Percentiles rank a stretch among this genome's conserved stretches.
Conservation (phyloP, 2,329 filamentous ascomycete genomes). For the Thelonectria rubi region DNA sequence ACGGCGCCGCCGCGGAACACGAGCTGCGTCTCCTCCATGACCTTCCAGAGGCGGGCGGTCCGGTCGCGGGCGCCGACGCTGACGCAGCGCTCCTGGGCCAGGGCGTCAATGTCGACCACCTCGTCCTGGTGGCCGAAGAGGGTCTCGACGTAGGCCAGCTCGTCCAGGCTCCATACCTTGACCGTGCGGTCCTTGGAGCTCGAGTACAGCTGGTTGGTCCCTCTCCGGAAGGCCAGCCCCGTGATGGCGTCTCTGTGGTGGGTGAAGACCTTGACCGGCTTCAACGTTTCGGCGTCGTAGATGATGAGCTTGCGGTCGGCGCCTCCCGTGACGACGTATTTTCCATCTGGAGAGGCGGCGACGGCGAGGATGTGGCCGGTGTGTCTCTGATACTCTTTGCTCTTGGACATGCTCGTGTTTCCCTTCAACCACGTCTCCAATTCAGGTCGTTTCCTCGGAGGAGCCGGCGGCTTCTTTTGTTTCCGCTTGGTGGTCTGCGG, state of each 20-base stretch:
- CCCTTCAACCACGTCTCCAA: slow-evolving; percentile 71
- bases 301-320: slow-evolving; percentile 85
- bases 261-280: slow-evolving; percentile 83
- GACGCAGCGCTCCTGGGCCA: slow-evolving; percentile 87
- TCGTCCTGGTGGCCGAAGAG: slow-evolving; percentile 96
- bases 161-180: slow-evolving; percentile 93
- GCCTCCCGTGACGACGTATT: slow-evolving; percentile 90
- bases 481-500: slow-evolving; percentile 67
- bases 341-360: slow-evolving; percentile 87
- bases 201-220: slow-evolving; percentile 92
- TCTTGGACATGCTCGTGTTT: slow-evolving; percentile 65
- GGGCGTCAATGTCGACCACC: slow-evolving; percentile 83
- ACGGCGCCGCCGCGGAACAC: slow-evolving; percentile 88
- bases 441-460: slow-evolving; percentile 68
- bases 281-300: slow-evolving; percentile 83
- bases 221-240: slow-evolving; percentile 83
- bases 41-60: slow-evolving; percentile 94
- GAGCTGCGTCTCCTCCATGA: slow-evolving; percentile 92
- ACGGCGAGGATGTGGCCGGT: slow-evolving; percentile 82
- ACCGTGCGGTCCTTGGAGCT: slow-evolving; percentile 91
- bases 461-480: slow-evolving; percentile 65
- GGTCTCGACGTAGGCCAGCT: slow-evolving; percentile 93
- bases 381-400: slow-evolving; percentile 78
- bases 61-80: slow-evolving; percentile 91
- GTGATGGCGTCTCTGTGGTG: slow-evolving; percentile 92